phyloP scores from a whole-genome alignment of 148 eudicot species.

The Arctostaphylos glauca region DNA sequence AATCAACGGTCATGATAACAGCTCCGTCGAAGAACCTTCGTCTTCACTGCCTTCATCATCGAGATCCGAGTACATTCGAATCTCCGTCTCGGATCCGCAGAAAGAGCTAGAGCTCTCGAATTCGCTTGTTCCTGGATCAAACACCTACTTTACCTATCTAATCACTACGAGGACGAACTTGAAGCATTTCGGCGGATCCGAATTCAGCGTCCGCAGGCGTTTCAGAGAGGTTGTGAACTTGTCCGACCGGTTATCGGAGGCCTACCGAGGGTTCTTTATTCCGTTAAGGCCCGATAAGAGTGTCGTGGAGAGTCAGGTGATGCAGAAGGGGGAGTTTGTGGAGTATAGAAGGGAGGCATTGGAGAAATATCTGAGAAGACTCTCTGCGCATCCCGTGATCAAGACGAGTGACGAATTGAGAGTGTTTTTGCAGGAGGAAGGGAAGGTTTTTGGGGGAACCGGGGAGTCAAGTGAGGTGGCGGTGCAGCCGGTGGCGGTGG shows the following conservation, averaged over 20 bases:
- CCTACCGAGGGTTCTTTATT: conserved; percentile 50
- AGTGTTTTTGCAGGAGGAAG: conserved; percentile 48
- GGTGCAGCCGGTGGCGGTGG: conserved; percentile 31
- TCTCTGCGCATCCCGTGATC: conserved; percentile 56
- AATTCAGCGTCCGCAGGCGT: conserved; percentile 57
- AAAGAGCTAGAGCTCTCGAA: conserved; percentile 60
- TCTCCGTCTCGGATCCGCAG: conserved; percentile 84
- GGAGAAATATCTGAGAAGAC: conserved; percentile 57
- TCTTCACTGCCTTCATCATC: conserved; percentile 22
- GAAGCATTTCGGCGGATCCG: conserved; percentile 41
- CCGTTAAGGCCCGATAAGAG: conserved; percentile 72
- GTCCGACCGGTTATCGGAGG: conserved; percentile 54
- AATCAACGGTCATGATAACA: conserved; percentile 39
- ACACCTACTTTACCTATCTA: conserved; percentile 44
- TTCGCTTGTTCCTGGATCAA: conserved; percentile 70
- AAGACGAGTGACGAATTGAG: conserved; percentile 56
- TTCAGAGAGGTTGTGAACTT: conserved; percentile 55
- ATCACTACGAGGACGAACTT: conserved; percentile 58
- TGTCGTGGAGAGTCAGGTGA: conserved; percentile 72
- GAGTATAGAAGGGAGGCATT: conserved; percentile 58
- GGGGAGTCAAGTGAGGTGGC: conserved; percentile 41
- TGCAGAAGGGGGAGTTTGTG: conserved; percentile 65
- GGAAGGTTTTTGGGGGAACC: conserved; percentile 27
- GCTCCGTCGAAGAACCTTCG: conserved; percentile 13
- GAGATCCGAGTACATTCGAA: conserved; percentile 42